Evolutionary conservation across 2,329 filamentous ascomycete species (phyloP).

Genomic region (Hypoxylon sp.): DNA sequence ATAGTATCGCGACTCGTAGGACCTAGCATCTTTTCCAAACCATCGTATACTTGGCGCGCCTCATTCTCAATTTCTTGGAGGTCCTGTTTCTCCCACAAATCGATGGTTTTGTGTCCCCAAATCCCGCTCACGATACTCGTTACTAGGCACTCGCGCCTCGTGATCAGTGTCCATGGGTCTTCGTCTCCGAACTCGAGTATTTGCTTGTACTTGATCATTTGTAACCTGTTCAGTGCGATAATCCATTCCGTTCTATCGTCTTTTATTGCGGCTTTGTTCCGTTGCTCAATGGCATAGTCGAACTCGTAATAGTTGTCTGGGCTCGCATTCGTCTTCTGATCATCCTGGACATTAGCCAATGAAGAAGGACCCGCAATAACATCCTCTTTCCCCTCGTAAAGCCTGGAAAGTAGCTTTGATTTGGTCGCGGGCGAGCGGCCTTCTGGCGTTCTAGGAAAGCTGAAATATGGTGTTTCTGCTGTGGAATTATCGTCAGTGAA

Average conservation of each 20-base stretch:
- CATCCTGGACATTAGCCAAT: no score
- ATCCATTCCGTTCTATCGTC: slow-evolving; percentile 1
- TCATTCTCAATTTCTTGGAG: slow-evolving; percentile 9
- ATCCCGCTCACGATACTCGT: slow-evolving; percentile 20
- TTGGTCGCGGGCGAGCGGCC: not conserved
- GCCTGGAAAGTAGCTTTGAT: not conserved
- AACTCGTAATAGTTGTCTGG: slow-evolving; percentile 19
- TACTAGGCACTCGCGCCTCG: slow-evolving; percentile 22
- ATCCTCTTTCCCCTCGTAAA: not conserved
- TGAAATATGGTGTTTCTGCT: slow-evolving; percentile 1
- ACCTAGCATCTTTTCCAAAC: slow-evolving; percentile 16
- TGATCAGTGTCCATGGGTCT: slow-evolving; percentile 2
- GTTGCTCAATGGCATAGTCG: slow-evolving; percentile 17
- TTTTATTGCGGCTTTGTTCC: slow-evolving; percentile 11
- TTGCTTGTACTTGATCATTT: slow-evolving; percentile 23
- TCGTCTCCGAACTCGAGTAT: not conserved
- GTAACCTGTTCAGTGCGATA: slow-evolving; percentile 16
- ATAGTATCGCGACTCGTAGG: slow-evolving; percentile 14
- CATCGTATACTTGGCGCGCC: slow-evolving; percentile 6
- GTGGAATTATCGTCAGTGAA: not conserved
- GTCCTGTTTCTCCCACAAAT: not conserved
- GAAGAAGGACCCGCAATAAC: not conserved
- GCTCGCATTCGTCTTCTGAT: not conserved
- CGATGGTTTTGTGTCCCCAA: slow-evolving; percentile 18
- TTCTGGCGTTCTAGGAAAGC: not conserved